These are phyloP conservation scores for Pseudonitzschia multiseries DNA, from an alignment of 108 stramenopile species.

Conservation along the genomic window DNA sequence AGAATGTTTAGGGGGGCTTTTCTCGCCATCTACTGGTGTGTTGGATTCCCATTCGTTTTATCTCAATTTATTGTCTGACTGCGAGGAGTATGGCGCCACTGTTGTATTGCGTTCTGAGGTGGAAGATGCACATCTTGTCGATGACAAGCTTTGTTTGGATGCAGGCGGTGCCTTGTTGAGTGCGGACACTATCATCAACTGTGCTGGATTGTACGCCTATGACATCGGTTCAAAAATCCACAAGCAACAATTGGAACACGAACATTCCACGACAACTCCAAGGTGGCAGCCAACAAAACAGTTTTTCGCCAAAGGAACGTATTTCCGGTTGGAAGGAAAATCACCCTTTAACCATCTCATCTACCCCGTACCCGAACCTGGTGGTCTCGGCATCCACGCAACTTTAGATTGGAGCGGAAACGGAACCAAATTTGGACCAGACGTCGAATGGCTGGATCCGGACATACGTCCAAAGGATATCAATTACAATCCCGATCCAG, in stretches of 20 bases:
- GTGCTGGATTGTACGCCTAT: constrained; percentile 66
- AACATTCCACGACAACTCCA: not conserved
- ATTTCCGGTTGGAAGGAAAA: constrained; percentile 65
- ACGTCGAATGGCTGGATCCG: constrained; percentile 78
- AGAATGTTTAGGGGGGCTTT: constrained; percentile 54
- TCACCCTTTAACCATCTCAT: constrained; percentile 72
- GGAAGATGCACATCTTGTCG: constrained; percentile 31
- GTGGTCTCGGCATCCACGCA: constrained; percentile 85
- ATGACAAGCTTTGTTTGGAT: constrained; percentile 1
- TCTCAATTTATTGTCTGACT: constrained; percentile 65
- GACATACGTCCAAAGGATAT: constrained; percentile 45
- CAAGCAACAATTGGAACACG: not conserved
- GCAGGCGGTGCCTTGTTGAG: constrained; percentile 53
- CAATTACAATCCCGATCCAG: constrained; percentile 56
- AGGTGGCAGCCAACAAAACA: constrained; percentile 53
- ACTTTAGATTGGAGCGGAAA: constrained; percentile 70
- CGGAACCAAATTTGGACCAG: constrained; percentile 77
- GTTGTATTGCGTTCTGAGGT: constrained; percentile 57
- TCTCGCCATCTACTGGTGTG: constrained; percentile 82
- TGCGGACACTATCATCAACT: constrained; percentile 68
- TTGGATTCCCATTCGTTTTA: constrained; percentile 75
- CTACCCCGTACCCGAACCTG: constrained; percentile 83
- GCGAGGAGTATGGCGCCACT: constrained; percentile 65
- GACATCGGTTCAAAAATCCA: constrained; percentile 51
- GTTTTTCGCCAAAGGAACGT: constrained; percentile 84